Percentiles rank a stretch among this genome's conserved stretches.
Evolutionary conservation across 345 rosid species (phyloP).

Genomic region (Ailanthus altissimus): DNA sequence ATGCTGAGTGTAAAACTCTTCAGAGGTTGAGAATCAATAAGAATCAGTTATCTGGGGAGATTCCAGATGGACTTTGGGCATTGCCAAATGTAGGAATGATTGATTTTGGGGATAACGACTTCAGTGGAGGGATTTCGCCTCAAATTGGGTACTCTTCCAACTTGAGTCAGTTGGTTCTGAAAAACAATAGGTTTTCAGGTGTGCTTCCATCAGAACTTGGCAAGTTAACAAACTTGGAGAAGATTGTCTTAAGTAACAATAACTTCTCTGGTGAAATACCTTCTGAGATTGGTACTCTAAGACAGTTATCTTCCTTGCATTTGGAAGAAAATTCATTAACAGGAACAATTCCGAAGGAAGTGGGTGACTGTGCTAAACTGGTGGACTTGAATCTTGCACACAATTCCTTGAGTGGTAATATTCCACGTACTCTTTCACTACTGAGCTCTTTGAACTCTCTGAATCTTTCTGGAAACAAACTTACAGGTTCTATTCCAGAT

Average conservation of each 20-base stretch:
- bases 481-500: conserved; percentile 61
- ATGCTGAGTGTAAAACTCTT: conserved; percentile 62
- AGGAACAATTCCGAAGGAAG: conserved; percentile 57
- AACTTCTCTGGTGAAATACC: conserved; percentile 63
- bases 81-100: conserved; percentile 57
- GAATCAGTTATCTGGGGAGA: conserved; percentile 60
- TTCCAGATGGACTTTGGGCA: conserved; percentile 67
- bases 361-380: conserved; percentile 51
- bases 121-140: conserved; percentile 62
- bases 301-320: conserved; percentile 64
- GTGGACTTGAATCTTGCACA: conserved; percentile 79
- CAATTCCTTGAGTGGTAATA: conserved; percentile 60
- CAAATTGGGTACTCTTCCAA: conserved; percentile 46
- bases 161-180: conserved; percentile 55
- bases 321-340: conserved; percentile 63
- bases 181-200: conserved; percentile 70
- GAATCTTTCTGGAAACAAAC: conserved; percentile 70
- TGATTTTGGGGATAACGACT: conserved; percentile 67
- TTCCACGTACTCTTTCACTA: conserved; percentile 46
- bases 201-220: conserved; percentile 65
- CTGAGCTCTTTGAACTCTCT: conserved; percentile 66
- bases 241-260: conserved; percentile 58
- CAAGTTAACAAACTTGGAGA: conserved; percentile 52
- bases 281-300: conserved; percentile 48
- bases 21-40: conserved; percentile 59